Evolutionary conservation across 1,139 yeast species (phyloP).

Genomic region (Hemisphaericaspora lyxosophila): DNA sequence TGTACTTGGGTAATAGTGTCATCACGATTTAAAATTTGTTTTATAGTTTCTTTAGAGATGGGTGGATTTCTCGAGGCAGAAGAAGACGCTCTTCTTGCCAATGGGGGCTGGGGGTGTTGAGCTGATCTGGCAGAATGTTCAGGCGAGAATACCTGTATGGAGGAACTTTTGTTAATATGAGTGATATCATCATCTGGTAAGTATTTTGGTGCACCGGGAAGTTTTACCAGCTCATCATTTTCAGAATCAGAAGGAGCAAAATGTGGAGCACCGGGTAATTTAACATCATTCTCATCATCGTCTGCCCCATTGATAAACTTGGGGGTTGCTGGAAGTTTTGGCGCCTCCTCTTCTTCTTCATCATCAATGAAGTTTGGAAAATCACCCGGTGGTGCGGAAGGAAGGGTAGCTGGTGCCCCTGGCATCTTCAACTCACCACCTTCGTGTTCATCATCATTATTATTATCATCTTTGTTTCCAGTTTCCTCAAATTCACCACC

Average conservation of each 20-base stretch:
- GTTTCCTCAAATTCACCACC: constrained; percentile 6
- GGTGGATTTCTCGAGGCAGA: constrained; percentile 14
- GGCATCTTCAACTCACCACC: constrained; percentile 7
- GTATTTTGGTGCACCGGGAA: constrained; percentile 47
- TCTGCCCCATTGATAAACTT: constrained; percentile 10
- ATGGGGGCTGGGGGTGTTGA: constrained; percentile 6
- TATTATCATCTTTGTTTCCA: constrained; percentile 2
- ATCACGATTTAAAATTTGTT: constrained; percentile 53
- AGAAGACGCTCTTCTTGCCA: constrained; percentile 7
- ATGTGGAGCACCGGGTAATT: constrained; percentile 34
- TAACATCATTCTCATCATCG: constrained; percentile 10
- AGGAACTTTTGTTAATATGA: constrained; percentile 38
- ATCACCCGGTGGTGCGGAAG: constrained; percentile 1
- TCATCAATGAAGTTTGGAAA: constrained; percentile 18
- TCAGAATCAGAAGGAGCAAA: constrained; percentile 29
- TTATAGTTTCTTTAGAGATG: constrained; percentile 46
- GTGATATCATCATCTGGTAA: constrained; percentile 43
- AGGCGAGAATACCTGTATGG: constrained; percentile 40
- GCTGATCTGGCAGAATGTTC: constrained; percentile 8
- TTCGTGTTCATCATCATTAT: constrained; percentile 6
- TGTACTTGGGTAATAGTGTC: constrained; percentile 71
- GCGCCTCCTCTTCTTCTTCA: constrained; percentile 6
- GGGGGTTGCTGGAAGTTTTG: constrained; percentile 14
- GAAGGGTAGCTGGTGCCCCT: constrained; percentile 14
- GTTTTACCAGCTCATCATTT: constrained; percentile 23